Base-by-base conservation (phyloP, 2,329 filamentous ascomycete species). In the Cercospora janseana region DNA sequence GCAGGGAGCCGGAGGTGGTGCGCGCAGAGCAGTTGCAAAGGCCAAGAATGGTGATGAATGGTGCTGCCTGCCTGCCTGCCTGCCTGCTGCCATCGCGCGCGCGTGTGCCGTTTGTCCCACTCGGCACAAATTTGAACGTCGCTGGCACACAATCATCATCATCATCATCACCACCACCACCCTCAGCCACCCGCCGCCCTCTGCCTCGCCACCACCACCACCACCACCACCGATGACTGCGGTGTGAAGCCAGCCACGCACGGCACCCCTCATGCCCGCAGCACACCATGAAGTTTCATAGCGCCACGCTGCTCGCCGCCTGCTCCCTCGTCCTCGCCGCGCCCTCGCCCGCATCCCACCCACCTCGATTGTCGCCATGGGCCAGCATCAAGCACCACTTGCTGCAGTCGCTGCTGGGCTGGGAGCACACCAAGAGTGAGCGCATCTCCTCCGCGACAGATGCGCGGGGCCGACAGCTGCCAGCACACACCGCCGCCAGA, bases 401-500 rank as follows among this genome's bases (percentile, higher is more conserved):
- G 23, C 32, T 59, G 23, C 44, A 55, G 20, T 50, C 51, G 4
- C 31, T 58, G 7, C 45, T 57, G 23, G 51, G 47, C 23, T 53
- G 51, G 12, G 43, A 40, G 18, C 26, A 48, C 13, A 16, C 21
- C 28, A 41, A 42, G 31, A 20, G 46, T 12, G 42, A 38, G 37
- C 34, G 37, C 23, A 37, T 53, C 8, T 24, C 41, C 3, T 27
- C 49, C 16, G 24, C 41, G 13, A 34, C 41, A 13, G 28, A 46
- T 21, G 16, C 32, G 18, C 16, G 24, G 28, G 41, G 41, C 38
- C 26, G 41, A 24, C 48, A 47, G 16, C 32, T 59, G 38, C 59
- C 59, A 4, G 46, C 63, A 15, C 59, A 61, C 27, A 59, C 57
- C 7, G 53, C 60, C 16, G 60, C 65, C 10, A 46, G 74, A 52